Base-by-base conservation (phyloP, 2,329 filamentous ascomycete species). In the Xylariaceae sp. region DNA sequence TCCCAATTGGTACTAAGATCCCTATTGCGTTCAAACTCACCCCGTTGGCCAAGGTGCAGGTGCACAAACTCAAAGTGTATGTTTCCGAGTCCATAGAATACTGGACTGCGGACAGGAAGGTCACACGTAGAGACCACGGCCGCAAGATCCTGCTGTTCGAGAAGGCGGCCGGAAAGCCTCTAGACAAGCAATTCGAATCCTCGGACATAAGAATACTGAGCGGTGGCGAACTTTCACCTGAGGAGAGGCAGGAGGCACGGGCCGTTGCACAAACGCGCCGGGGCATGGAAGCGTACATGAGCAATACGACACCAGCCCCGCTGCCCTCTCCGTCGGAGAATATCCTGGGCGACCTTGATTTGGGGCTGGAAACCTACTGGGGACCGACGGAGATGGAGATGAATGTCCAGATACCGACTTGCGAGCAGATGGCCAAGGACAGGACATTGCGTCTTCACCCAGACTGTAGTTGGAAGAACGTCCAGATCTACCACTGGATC, bases 401-500 rank as follows among this genome's bases (percentile, higher is more conserved):
- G 70, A 92, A 84, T 46, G 87, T 95, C 8, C 88, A 94, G 64
- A 73, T 96, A 34, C 89, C 89, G 9, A 94, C 86, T 24, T 96
- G 89, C 57, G 79, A 86, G 51, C 82, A 83, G 56, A 89, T 94
- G 83, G 78, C 84, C 15, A 84, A 82, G 53, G 82, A 89, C 55
- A 74, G 73, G 59, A 61, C 62, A 7, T 40, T 76, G 26, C 75
- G 78, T 43, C 66, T 96, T 43, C 84, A 95, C 59, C 90, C 90
- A 37, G 88, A 95, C 58, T 94, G 88, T 38, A 94, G 88, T 41
- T 95, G 90, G 71, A 85, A 88, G 56, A 94, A 94, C 47, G 90
- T 94, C 36, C 87, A 92, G 54, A 88, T 96, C 38, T 88, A 87
- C 59, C 89, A 96, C 60, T 95, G 88, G 88, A 94, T 96, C 62